Evolutionary conservation across 1,139 yeast genomes (phyloP).

Genomic region (Komagataea norvegica): DNA sequence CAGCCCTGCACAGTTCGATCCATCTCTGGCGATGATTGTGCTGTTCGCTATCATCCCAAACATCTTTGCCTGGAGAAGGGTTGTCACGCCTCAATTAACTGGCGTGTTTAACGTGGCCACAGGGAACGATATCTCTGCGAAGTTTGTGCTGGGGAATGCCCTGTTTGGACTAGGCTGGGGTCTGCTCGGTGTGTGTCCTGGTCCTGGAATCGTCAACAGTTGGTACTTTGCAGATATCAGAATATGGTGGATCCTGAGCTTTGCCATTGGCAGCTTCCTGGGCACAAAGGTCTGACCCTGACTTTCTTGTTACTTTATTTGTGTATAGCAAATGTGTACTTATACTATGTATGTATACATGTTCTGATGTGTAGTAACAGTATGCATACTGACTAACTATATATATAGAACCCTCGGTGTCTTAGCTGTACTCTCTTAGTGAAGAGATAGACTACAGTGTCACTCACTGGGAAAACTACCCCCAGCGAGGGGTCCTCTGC

Average conservation of each 20-base stretch:
- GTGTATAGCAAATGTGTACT: too few relatives aligned
- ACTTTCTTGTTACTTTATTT: too few relatives aligned
- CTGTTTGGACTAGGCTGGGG: slow-evolving; percentile 48
- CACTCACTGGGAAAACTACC: too few relatives aligned
- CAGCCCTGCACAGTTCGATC: slow-evolving; percentile 36
- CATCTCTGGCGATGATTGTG: slow-evolving; percentile 40
- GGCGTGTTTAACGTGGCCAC: slow-evolving; percentile 25
- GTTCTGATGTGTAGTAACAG: too few relatives aligned
- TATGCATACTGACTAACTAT: too few relatives aligned
- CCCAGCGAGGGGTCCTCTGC: too few relatives aligned
- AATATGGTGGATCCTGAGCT: slow-evolving; percentile 12
- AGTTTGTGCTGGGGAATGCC: slow-evolving; percentile 35
- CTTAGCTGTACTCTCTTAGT: too few relatives aligned
- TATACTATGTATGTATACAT: too few relatives aligned
- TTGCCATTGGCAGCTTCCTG: slow-evolving; percentile 15
- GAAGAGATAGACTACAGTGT: too few relatives aligned
- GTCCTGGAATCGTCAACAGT: slow-evolving; percentile 33
- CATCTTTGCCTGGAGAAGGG: slow-evolving; percentile 29
- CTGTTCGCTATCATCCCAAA: slow-evolving; percentile 42
- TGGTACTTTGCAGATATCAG: slow-evolving; percentile 11
- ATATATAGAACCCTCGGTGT: too few relatives aligned
- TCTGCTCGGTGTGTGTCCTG: slow-evolving; percentile 43
- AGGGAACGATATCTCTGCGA: slow-evolving; percentile 22
- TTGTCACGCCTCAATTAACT: slow-evolving; percentile 25
- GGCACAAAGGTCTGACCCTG: too few relatives aligned